A percentile compares a stretch with the other conserved stretches of the same genome.
These are phyloP conservation scores for Desmodesmus armatus DNA, from an alignment of 139 green algal species.

Conservation along the genomic window DNA sequence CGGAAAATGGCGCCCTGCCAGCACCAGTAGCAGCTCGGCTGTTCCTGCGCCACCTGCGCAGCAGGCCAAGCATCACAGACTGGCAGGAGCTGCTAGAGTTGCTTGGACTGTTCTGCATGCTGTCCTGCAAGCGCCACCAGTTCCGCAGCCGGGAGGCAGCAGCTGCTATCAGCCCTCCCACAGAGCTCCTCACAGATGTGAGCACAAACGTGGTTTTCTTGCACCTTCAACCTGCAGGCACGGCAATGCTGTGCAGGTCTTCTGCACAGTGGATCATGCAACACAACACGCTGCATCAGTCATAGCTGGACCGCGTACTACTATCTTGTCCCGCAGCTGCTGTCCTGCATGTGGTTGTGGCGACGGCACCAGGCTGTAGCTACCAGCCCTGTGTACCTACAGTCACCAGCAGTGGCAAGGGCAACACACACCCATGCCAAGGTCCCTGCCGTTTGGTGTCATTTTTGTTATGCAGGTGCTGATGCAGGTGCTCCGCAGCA, in stretches of 20 bases:
- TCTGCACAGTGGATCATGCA: not conserved
- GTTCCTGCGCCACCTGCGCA: conserved; percentile 21
- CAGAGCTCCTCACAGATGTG: conserved; percentile 12
- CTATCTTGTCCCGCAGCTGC: no score
- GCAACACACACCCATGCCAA: not conserved
- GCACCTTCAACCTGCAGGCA: not conserved
- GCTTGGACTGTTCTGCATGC: not conserved
- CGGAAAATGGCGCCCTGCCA: not conserved
- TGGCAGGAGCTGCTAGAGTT: conserved; percentile 1
- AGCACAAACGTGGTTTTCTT: not conserved
- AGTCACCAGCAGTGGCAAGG: not conserved
- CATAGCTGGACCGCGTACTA: no score
- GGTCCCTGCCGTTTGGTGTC: not conserved
- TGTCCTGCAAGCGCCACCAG: conserved; percentile 5
- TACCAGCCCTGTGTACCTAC: not conserved
- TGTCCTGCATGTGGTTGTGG: not conserved
- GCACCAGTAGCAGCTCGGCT: conserved; percentile 2
- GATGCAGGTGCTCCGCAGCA: not conserved
- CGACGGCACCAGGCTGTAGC: not conserved
- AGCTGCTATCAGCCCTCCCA: not conserved
- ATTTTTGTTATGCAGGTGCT: not conserved
- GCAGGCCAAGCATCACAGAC: not conserved
- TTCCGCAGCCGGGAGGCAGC: conserved; percentile 19
- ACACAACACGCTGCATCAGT: no score
- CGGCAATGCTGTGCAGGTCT: not conserved